Percentiles rank a stretch among this genome's conserved stretches.
Evolutionary conservation across 1,284 basidiomycete genomes (phyloP).

Genomic region (Austropuccinia psidii): DNA sequence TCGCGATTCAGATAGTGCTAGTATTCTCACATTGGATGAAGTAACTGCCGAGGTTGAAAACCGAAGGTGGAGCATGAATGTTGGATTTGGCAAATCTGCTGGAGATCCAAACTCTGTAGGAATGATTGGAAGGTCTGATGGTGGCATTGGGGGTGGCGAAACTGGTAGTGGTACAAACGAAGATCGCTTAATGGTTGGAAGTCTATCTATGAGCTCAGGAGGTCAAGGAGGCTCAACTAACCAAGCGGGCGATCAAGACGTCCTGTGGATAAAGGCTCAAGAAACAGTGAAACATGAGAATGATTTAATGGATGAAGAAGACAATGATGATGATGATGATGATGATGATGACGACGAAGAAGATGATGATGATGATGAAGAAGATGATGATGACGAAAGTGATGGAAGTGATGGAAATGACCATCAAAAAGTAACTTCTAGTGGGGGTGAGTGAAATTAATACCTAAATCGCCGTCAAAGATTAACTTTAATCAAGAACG

Average conservation of each 20-base stretch:
- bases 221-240: neutral
- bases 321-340: constrained; percentile 47
- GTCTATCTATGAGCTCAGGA: constrained; percentile 1
- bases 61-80: constrained; percentile 54
- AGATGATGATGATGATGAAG: constrained; percentile 44
- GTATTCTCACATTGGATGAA: constrained; percentile 90
- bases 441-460: constrained; percentile 54
- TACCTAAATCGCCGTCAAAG: too few relatives aligned
- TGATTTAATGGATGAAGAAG: constrained; percentile 38
- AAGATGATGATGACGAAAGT: constrained; percentile 40
- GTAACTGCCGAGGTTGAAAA: constrained; percentile 95
- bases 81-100: constrained; percentile 32
- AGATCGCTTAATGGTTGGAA: neutral
- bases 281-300: neutral
- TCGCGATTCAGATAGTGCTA: constrained; percentile 80
- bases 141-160: constrained; percentile 44
- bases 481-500: neutral
- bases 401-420: constrained; percentile 44
- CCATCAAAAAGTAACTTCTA: constrained; percentile 57
- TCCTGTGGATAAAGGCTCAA: neutral
- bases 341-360: constrained; percentile 48
- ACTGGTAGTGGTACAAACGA: constrained; percentile 37
- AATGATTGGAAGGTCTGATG: constrained; percentile 51
- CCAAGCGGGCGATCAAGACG: neutral
- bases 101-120: constrained; percentile 38